Evolutionary conservation across 345 rosid genomes (phyloP), one percentile per base, ranked within the genome.

Genomic region (Heritiera fomes): DNA sequence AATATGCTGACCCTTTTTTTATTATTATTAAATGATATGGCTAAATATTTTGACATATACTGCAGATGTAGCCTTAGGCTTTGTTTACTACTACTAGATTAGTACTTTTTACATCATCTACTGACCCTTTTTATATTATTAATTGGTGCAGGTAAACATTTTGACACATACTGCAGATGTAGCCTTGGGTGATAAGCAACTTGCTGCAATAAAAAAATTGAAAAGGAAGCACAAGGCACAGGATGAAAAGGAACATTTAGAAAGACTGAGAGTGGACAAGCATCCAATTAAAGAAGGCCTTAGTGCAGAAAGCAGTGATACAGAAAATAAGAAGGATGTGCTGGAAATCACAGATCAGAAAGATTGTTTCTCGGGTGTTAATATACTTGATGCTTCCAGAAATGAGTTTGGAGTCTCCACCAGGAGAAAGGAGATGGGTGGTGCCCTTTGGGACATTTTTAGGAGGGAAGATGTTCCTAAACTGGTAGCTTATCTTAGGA

Each of bases 401-500:
- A 63, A 79, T 28, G 82, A 83, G 63, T 40, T 5, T 3, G 81
- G 75, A 75, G 23, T 7, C n/a, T 46, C 23, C 20, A 15, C 15
- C 4, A 38, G 38, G 11, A 38, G 5, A 23, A 72, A 60, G 40
- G 84, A 83, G 45, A 79, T 72, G 2, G 90, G 85, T 0, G 91
- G 90, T 47, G 99, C 99, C 7, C 75, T 95, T n/a, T 95, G 99
- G 98, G 99, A 95, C 77, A 95, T 95, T 79, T 95, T 93, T 79
- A 88, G 94, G 79, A 93, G 97, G 82, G 90, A 91, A 79, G 99
- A 95, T 78, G 92, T 93, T 52, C 91, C 97, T 28, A 88, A 87
- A 88, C 74, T 95, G 59, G 94, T 90, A 77, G 89, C 82, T 38
- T 95, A 91, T 88, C 86, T 93, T 23, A 87, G 83, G 70, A 89